Evolutionary conservation across 164 flowering plant species (phyloP).

Genomic region (Sedum album): DNA sequence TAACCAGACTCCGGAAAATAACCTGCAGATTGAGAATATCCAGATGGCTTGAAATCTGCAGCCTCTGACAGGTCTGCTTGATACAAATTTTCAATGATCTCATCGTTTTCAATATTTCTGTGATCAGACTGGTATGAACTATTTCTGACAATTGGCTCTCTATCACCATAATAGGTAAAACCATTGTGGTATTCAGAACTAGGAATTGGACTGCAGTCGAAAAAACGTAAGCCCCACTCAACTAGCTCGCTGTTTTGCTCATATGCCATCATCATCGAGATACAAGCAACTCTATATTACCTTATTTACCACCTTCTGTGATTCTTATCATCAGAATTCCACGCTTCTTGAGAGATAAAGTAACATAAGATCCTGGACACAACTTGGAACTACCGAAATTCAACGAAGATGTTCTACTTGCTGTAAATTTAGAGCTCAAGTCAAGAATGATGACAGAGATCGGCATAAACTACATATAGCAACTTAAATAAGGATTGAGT

Average conservation of each 20-base stretch:
- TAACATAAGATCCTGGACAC: background rate
- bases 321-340: conserved; percentile 1
- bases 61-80: conserved; percentile 23
- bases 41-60: conserved; percentile 18
- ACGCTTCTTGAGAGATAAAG: background rate
- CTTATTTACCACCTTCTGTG: conserved; percentile 2
- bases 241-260: conserved; percentile 24
- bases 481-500: background rate
- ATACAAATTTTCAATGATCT: conserved; percentile 24
- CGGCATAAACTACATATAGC: background rate
- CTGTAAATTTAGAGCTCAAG: background rate
- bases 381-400: background rate
- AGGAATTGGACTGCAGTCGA: conserved; percentile 15
- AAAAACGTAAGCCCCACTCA: conserved; percentile 29
- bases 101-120: conserved; percentile 28
- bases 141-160: background rate
- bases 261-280: conserved; percentile 14
- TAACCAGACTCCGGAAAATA: conserved; percentile 13
- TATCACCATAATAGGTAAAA: conserved; percentile 9
- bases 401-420: background rate
- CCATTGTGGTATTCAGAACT: conserved; percentile 2
- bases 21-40: conserved; percentile 11
- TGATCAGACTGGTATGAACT: conserved; percentile 16
- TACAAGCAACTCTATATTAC: no score
- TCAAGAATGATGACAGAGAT: background rate